Conservation (phyloP, 2,329 filamentous ascomycete genomes). For the Fusarium lyarnte region DNA sequence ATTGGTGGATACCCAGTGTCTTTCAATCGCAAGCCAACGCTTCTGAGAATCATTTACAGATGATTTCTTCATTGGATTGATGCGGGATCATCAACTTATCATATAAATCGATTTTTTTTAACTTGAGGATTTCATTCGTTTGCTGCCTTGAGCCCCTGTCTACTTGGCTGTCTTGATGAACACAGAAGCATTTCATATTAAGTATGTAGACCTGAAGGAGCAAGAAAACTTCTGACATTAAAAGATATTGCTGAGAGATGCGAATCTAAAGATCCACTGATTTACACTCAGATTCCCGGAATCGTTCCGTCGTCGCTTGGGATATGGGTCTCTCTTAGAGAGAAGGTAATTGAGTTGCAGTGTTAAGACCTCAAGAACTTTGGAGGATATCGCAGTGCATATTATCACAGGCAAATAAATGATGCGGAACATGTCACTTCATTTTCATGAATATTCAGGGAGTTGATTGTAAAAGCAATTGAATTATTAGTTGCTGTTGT, state of each 20-base stretch:
- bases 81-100: neutral
- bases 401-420: neutral
- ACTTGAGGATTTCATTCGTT: neutral
- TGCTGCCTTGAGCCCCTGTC: neutral
- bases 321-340: neutral
- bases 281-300: neutral
- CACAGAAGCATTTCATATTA: neutral
- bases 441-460: neutral
- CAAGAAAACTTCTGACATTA: neutral
- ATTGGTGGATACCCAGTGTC: neutral
- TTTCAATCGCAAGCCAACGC: neutral
- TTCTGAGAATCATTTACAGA: neutral
- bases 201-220: neutral
- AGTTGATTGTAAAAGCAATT: neutral
- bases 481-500: constrained; percentile 30
- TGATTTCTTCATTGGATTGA: neutral
- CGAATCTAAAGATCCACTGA: neutral
- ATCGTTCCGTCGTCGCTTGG: neutral
- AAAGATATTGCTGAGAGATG: neutral
- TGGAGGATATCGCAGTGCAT: neutral
- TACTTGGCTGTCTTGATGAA: neutral
- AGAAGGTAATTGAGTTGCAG: neutral
- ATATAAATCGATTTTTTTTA: neutral
- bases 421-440: neutral
- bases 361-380: neutral